Base-by-base conservation (phyloP, 192 early-diverging fungal species). In the Coemansia pectinata region DNA sequence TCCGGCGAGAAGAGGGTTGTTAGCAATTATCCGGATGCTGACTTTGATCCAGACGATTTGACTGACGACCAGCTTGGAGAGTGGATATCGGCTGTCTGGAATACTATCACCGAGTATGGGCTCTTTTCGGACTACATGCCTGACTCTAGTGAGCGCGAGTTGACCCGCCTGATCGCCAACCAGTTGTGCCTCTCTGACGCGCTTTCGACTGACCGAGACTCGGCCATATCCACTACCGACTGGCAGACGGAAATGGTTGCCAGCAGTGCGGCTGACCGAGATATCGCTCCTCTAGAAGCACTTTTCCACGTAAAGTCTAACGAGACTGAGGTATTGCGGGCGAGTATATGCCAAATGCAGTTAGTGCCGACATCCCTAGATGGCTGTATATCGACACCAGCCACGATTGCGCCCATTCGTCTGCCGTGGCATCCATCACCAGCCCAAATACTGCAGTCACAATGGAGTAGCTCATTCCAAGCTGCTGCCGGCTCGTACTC, bases 81-180 rank as follows among this genome's bases (percentile, higher is more conserved):
- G 11, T 81, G 79, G 79, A 76, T 81, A 15, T 62, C 71, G 14
- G 25, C 2, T 29, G 74, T 76, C 8, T 81, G 79, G 79, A 65
- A 76, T 36, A 21, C 5, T n/a, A 76, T 81, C 29, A 31, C 5
- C 11, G 58, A 33, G 0, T n/a, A 64, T 39, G 15, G 38, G 2
- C 17, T 73, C 5, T 76, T 64, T 50, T 23, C 50, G 0, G 44
- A 50, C 14, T 27, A 57, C 2, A n/a, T 63, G 29, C 74, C 74
- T 0, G 70, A 76, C 42, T 61, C 63, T 62, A 45, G 57, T 52
- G 67, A 81, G 50, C 58, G 66, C 25, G 79, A 81, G 21, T 62
- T 81, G 3, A 62, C 60, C 2, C 70, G 74, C 4, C 60, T 81
- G 15, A 67, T 81, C 34, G 67, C 71, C 25, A 73, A 36, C 40